These are phyloP conservation scores for Sesbania bispinosa DNA, from an alignment of 306 rosid genomes.

Conservation along the genomic window DNA sequence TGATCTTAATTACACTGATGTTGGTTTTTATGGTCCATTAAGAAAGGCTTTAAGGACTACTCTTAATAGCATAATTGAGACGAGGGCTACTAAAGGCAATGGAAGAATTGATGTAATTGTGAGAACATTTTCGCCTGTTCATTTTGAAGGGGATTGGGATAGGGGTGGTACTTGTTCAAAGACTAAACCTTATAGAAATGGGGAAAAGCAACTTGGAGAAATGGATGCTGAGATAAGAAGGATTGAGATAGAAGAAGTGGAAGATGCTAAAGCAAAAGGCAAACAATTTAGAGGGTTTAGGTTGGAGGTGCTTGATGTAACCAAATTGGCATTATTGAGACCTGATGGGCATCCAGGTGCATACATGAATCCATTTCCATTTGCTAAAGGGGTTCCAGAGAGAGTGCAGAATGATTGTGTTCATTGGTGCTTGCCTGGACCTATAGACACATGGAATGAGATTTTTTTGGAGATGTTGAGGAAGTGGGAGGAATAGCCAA, in stretches of 20 bases:
- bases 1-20: constrained; percentile 48
- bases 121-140: constrained; percentile 71
- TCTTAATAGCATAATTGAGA: constrained; percentile 24
- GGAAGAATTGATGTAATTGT: constrained; percentile 37
- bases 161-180: constrained; percentile 66
- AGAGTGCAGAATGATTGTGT: constrained; percentile 67
- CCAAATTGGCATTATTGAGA: constrained; percentile 36
- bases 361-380: constrained; percentile 65
- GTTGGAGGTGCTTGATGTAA: constrained; percentile 39
- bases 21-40: constrained; percentile 57
- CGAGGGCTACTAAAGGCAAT: constrained; percentile 14
- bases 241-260: constrained; percentile 64
- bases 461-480: constrained; percentile 43
- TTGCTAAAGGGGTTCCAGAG: constrained; percentile 42
- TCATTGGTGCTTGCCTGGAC: constrained; percentile 90
- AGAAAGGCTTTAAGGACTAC: constrained; percentile 21
- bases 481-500: constrained; percentile 23
- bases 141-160: constrained; percentile 90
- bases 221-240: constrained; percentile 66
- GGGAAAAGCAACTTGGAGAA: constrained; percentile 53
- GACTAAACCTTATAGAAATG: constrained; percentile 43
- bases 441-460: constrained; percentile 84
- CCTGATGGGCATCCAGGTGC: constrained; percentile 78
- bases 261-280: constrained; percentile 40
- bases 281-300: constrained; percentile 15